These are phyloP conservation scores for Termitomyces sp. DNA, from an alignment of 768 basidiomycete genomes.

Conservation along the genomic window DNA sequence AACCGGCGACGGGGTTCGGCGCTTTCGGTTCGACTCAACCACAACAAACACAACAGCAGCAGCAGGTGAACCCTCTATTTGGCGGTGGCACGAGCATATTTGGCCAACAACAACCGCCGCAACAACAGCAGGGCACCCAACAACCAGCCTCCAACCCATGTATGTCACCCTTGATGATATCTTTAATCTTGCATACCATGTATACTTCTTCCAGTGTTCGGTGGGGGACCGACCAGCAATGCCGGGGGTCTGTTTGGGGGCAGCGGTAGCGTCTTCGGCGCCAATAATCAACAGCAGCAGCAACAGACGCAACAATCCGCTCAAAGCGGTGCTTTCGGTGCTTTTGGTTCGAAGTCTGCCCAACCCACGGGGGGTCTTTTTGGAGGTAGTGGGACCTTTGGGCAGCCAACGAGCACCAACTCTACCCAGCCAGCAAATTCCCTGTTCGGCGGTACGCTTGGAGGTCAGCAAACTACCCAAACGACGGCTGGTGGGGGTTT, in stretches of 20 bases:
- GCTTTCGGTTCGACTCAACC: conserved; percentile 27
- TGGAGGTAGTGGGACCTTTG: conserved; percentile 28
- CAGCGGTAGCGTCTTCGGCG: conserved; percentile 25
- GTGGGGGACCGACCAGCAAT: conserved; percentile 17
- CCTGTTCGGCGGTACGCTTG: conserved; percentile 49
- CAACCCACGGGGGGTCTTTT: conserved; percentile 31
- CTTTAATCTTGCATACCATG: neutral
- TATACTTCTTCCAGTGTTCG: conserved; percentile 4
- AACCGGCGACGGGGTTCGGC: conserved; percentile 36
- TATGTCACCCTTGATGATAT: conserved; percentile 16
- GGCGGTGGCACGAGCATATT: conserved; percentile 24
- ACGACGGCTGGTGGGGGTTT: conserved; percentile 41
- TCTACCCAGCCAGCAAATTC: conserved; percentile 20
- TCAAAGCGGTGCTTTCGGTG: conserved; percentile 23
- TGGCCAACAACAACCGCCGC: conserved; percentile 29
- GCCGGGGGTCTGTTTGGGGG: conserved; percentile 29
- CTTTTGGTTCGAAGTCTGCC: conserved; percentile 41
- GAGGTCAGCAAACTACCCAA: conserved; percentile 35
- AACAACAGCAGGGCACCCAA: conserved; percentile 18
- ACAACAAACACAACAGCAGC: conserved; percentile 29
- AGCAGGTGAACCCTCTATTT: conserved; percentile 20
- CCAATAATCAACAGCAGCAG: conserved; percentile 13
- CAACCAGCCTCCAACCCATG: conserved; percentile 31
- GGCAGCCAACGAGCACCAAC: conserved; percentile 22
- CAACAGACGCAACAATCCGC: conserved; percentile 33